A percentile compares a stretch with the other conserved stretches of the same genome.
Conservation (phyloP, 306 rosid genomes). For the Cicer arietinum region DNA sequence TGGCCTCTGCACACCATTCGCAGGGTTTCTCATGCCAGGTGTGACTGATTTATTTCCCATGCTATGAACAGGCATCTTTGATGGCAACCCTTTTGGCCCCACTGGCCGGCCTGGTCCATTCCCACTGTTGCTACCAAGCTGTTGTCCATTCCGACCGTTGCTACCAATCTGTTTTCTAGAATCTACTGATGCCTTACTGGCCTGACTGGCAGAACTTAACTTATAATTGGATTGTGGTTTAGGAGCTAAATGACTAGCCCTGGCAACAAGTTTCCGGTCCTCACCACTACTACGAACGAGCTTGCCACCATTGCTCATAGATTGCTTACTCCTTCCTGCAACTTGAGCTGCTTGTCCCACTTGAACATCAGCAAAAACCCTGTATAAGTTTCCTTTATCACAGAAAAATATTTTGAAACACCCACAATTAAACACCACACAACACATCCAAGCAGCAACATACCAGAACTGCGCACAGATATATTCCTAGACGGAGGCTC, state of each 20-base stretch:
- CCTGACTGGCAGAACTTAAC: slow-evolving; percentile 57
- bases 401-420: slow-evolving; percentile 48
- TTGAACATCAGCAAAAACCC: slow-evolving; percentile 71
- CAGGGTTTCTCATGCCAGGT: slow-evolving; percentile 50
- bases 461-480: slow-evolving; percentile 60
- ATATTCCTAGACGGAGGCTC: slow-evolving; percentile 52
- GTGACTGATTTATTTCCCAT: slow-evolving; percentile 58
- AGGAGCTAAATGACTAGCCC: slow-evolving; percentile 56
- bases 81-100: slow-evolving; percentile 58
- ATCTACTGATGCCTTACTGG: slow-evolving; percentile 49
- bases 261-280: slow-evolving; percentile 53
- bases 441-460: slow-evolving; percentile 44
- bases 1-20: slow-evolving; percentile 54
- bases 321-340: slow-evolving; percentile 56
- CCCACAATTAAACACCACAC: slow-evolving; percentile 42
- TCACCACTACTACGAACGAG: slow-evolving; percentile 45
- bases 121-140: slow-evolving; percentile 59
- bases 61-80: slow-evolving; percentile 52
- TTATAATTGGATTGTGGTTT: slow-evolving; percentile 54
- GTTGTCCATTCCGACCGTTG: slow-evolving; percentile 64
- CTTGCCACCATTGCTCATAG: slow-evolving; percentile 54
- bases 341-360: slow-evolving; percentile 64
- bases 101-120: slow-evolving; percentile 73
- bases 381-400: slow-evolving; percentile 63
- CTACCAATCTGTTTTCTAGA: slow-evolving; percentile 68